Percentiles rank a stretch among this genome's conserved stretches.
phyloP scores from a whole-genome alignment of 352 stramenopile species.

The Globisporangium spinosum region DNA sequence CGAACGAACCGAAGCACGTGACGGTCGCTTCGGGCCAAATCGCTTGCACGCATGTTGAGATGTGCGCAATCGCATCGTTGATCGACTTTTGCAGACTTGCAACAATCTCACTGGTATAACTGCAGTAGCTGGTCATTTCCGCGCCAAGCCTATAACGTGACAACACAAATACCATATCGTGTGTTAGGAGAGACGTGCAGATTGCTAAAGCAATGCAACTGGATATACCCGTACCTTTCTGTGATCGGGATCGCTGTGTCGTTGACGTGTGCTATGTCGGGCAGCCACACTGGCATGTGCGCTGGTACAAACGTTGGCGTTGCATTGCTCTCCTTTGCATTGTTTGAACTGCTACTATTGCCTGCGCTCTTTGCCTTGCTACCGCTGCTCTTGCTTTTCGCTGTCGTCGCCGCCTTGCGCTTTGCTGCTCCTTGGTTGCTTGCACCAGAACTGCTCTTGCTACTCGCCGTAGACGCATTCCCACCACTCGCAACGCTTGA shows the following conservation, averaged over 20 bases:
- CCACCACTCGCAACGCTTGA: background rate
- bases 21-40: slow-evolving; percentile 77
- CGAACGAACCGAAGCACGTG: slow-evolving; percentile 81
- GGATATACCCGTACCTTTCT: slow-evolving; percentile 19
- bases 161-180: background rate
- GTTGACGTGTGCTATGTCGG: slow-evolving; percentile 27
- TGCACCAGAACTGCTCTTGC: background rate
- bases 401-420: slow-evolving; percentile 5
- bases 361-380: slow-evolving; percentile 11
- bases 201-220: background rate
- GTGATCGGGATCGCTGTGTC: slow-evolving; percentile 33
- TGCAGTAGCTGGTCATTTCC: slow-evolving; percentile 63
- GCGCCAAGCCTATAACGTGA: slow-evolving; percentile 31
- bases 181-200: background rate
- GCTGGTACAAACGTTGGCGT: slow-evolving; percentile 4
- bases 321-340: background rate
- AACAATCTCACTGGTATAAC: slow-evolving; percentile 60
- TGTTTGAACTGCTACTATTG: background rate
- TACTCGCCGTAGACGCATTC: background rate
- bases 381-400: slow-evolving; percentile 10
- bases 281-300: slow-evolving; percentile 32
- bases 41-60: slow-evolving; percentile 53
- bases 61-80: slow-evolving; percentile 68
- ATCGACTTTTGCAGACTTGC: slow-evolving; percentile 50
- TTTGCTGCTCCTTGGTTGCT: slow-evolving; percentile 10